A percentile compares a stretch with the other conserved stretches of the same genome.
Conservation (phyloP, 768 basidiomycete species). For the Lanmaoa rubissima region DNA sequence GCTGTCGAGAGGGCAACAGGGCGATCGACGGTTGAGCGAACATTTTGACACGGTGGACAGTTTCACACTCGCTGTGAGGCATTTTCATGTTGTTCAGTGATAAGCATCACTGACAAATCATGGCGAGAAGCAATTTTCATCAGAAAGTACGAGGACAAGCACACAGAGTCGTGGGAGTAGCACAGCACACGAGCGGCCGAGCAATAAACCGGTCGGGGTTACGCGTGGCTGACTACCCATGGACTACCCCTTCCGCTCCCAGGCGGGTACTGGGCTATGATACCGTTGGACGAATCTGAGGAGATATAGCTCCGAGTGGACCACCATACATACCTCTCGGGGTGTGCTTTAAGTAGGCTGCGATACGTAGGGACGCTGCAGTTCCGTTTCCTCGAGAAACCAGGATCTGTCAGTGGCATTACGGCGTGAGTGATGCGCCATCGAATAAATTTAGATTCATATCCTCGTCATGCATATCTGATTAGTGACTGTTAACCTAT, state of each 20-base stretch:
- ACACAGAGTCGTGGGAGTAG: conserved; percentile 11
- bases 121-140: conserved; percentile 1
- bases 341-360: neutral
- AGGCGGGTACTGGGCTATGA: conserved; percentile 20
- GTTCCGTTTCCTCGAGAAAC: neutral
- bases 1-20: conserved; percentile 6
- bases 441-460: neutral
- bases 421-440: neutral
- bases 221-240: neutral
- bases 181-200: neutral
- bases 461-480: neutral
- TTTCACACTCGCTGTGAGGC: conserved; percentile 16
- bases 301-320: neutral
- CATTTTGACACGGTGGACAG: conserved; percentile 2
- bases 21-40: neutral
- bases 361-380: neutral
- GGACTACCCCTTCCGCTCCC: neutral
- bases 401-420: neutral
- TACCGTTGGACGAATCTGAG: neutral
- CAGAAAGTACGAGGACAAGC: conserved; percentile 12
- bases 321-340: neutral
- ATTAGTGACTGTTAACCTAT: too few relatives aligned
- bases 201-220: neutral
- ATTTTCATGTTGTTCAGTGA: neutral
- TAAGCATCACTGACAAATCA: neutral